Evolutionary conservation across 441 rosid species (phyloP), one percentile per base, ranked within the genome.

Genomic region (Pelargonium cotyledonis): DNA sequence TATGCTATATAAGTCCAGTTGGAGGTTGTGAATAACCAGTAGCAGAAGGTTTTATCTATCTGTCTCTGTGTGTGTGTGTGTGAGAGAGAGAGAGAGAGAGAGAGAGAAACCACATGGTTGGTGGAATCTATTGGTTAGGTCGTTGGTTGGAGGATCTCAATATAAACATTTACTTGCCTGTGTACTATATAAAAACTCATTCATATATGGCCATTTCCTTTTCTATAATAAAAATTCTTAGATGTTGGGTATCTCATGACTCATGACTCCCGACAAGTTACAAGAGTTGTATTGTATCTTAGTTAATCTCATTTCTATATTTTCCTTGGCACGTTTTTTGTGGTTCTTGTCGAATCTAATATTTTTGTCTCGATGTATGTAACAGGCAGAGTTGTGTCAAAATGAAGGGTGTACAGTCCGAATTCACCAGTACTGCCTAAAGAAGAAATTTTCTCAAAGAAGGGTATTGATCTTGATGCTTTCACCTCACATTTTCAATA

Each of bases 361-460:
- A 12, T 47, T 21, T 68, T 68, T 67, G 44, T 76, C 76, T 57
- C 65, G 55, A 58, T 5, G 5, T 60, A 62, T 68, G 65, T 77
- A 29, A 26, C 86, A 94, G 98, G 98, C 92, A 43, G 84, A 85
- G 65, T 38, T 85, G 69, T 91, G 97, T 80, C 82, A 79, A 6
- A 89, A 66, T 69, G 88, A 86, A 68, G 84, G 76, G 60, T 91
- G 96, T 74, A 57, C 71, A 0, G 73, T 81, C 66, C 80, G 96
- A 77, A 80, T 94, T 51, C 99, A 94, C 81, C 82, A 72, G 16
- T 83, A 91, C 81, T 94, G 99, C 84, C 84, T 88, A 70, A 70
- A 78, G 75, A 84, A 78, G 75, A 80, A 84, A 75, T 73, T 81
- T 73, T 80, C 85, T 0, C 80, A 68, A 65, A 85, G 71, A 71